Conservation (phyloP, 345 rosid genomes). For the Hypericum perforatum region DNA sequence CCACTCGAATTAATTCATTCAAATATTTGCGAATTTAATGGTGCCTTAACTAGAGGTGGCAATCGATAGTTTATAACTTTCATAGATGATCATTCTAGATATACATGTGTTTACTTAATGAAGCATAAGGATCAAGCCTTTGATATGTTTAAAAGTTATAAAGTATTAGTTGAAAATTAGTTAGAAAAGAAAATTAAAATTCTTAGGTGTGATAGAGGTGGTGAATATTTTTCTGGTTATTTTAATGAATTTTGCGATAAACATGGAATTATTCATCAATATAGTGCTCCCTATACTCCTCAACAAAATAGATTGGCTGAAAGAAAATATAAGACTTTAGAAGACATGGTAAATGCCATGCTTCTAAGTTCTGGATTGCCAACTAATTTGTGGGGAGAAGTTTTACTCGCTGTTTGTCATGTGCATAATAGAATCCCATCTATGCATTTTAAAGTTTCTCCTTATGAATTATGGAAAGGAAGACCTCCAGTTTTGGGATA, state of each 20-base stretch:
- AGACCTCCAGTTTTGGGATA: neutral
- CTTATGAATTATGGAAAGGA: constrained; percentile 4
- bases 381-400: constrained; percentile 7
- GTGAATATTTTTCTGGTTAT: constrained; percentile 3
- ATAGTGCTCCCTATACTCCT: too few relatives aligned
- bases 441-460: neutral
- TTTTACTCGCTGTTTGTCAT: neutral
- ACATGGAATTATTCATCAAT: too few relatives aligned
- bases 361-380: constrained; percentile 2
- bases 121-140: constrained; percentile 7
- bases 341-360: constrained; percentile 3
- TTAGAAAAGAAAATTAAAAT: constrained; percentile 3
- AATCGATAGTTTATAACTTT: constrained; percentile 3
- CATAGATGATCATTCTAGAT: constrained; percentile 11
- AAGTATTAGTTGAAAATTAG: neutral
- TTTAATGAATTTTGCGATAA: neutral
- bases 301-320: too few relatives aligned
- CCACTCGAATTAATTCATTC: constrained; percentile 1
- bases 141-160: neutral
- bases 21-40: constrained; percentile 13
- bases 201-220: constrained; percentile 3
- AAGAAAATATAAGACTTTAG: too few relatives aligned
- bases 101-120: constrained; percentile 2
- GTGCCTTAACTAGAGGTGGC: neutral
- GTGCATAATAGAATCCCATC: constrained; percentile 1